Conservation (phyloP, 495 filamentous ascomycete species). For the Xylaria curta region DNA sequence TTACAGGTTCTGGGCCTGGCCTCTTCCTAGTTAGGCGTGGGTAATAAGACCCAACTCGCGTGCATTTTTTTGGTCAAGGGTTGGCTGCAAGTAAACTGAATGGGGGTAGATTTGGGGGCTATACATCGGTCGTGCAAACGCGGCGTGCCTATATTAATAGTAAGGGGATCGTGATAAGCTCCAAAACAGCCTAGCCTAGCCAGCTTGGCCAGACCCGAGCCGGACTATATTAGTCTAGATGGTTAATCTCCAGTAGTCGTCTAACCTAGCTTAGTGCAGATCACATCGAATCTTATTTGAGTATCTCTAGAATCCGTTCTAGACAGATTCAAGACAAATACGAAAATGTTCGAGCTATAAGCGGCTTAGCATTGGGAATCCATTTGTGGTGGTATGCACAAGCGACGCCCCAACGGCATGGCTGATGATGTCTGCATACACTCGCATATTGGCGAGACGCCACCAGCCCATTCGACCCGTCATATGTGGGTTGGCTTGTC, state of each 20-base stretch:
- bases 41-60: slow-evolving; percentile 26
- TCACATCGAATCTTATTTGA: neutral
- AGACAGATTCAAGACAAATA: neutral
- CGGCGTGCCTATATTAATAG: slow-evolving; percentile 6
- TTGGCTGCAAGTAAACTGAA: neutral
- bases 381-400: neutral
- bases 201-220: neutral
- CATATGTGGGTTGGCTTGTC: neutral
- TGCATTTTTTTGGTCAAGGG: slow-evolving; percentile 14
- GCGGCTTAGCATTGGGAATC: slow-evolving; percentile 2
- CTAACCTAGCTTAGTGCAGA: neutral
- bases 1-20: slow-evolving; percentile 28
- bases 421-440: slow-evolving; percentile 12
- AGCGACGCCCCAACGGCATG: slow-evolving; percentile 9
- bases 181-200: neutral
- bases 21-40: slow-evolving; percentile 23
- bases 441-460: slow-evolving; percentile 11
- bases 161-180: slow-evolving; percentile 1
- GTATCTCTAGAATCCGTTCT: neutral
- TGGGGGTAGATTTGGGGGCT: neutral
- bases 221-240: neutral
- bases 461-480: slow-evolving; percentile 5
- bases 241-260: neutral
- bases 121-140: neutral
- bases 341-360: neutral